Base-by-base conservation (phyloP, 73 alveolate genomes). In the Stentor coeruleus region DNA sequence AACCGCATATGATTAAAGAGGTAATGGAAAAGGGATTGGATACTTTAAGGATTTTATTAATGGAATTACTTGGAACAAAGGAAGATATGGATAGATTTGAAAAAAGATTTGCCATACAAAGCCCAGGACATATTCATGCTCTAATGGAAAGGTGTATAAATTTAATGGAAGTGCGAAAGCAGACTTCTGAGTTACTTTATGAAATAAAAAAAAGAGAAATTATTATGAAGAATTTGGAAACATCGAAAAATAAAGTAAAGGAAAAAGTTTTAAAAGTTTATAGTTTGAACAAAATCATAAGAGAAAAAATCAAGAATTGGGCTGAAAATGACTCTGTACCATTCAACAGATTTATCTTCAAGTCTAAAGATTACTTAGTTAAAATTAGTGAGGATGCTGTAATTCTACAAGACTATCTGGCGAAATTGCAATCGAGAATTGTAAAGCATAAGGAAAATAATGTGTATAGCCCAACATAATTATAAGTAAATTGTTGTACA, bases 271-370 rank as follows among this genome's bases (percentile, higher is more conserved):
- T 57, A 57, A 57, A 31, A 57, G 28, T 57, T 20, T 57, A 57
- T 57, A 57, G 28, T 20, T 20, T 57, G 28, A 57, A 57, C 2
- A n/a, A 57, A 57, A 57, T 20, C 15, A 57, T 2, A 57, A 57
- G 73, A 57, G 73, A 57, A 57, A 57, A 57, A 57, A 57, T 57
- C 73, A 57, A 57, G 28, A 31, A 57, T 20, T 57, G 73, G 28
- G 73, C 15, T 20, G 28, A n/a, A 57, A 31, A 57, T 57, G 28
- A 57, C 35, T 57, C 73, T 1, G 73, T 57, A 20, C 73, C 73
- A 20, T 57, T 57, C 28, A 31, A 57, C 28, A 20, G 3, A 20
- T 57, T 57, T 57, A 31, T 57, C 15, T 57, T 20, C 28, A 31
- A 31, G 28, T n/a, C 35, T 57, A 57, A 57, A 31, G 73, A 57